A percentile compares a stretch with the other conserved stretches of the same genome.
Conservation (phyloP, 225 moss, liverwort and hornwort genomes). For the Bryum argenteum region DNA sequence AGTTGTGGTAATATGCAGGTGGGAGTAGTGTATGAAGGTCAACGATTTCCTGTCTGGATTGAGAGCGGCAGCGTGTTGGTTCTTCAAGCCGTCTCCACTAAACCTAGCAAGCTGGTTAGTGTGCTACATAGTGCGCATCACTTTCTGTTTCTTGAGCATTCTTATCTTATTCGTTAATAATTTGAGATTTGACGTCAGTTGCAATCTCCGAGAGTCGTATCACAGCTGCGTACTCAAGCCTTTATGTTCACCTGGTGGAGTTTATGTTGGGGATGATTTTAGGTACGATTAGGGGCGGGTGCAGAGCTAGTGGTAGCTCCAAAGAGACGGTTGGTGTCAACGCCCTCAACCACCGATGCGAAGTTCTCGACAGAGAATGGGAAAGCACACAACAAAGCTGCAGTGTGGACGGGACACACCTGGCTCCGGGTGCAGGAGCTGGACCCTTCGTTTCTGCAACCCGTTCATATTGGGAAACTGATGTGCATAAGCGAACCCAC, state of each 20-base stretch:
- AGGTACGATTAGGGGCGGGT: constrained; percentile 92
- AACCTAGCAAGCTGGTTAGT: constrained; percentile 81
- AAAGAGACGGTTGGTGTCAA: constrained; percentile 61
- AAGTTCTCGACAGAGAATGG: constrained; percentile 31
- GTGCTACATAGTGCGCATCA: neutral
- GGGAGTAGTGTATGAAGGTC: constrained; percentile 80
- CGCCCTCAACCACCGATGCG: constrained; percentile 23
- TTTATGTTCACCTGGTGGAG: constrained; percentile 2
- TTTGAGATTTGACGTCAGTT: constrained; percentile 20
- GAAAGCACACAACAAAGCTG: constrained; percentile 31
- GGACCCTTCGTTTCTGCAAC: constrained; percentile 61
- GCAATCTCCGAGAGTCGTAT: constrained; percentile 22
- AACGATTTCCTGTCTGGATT: constrained; percentile 94
- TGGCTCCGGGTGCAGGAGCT: constrained; percentile 95
- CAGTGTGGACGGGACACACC: constrained; percentile 45
- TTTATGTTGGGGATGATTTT: constrained; percentile 35
- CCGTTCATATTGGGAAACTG: constrained; percentile 52
- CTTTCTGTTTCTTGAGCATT: constrained; percentile 12
- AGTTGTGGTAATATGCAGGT: constrained; percentile 51
- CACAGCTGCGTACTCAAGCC: neutral
- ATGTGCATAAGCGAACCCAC: constrained; percentile 80
- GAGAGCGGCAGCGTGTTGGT: constrained; percentile 80
- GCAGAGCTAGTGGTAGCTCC: constrained; percentile 92
- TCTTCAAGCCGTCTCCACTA: constrained; percentile 80
- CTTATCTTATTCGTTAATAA: neutral